Evolutionary conservation across 352 stramenopile genomes (phyloP).

Genomic region (Phytophthora idaei): DNA sequence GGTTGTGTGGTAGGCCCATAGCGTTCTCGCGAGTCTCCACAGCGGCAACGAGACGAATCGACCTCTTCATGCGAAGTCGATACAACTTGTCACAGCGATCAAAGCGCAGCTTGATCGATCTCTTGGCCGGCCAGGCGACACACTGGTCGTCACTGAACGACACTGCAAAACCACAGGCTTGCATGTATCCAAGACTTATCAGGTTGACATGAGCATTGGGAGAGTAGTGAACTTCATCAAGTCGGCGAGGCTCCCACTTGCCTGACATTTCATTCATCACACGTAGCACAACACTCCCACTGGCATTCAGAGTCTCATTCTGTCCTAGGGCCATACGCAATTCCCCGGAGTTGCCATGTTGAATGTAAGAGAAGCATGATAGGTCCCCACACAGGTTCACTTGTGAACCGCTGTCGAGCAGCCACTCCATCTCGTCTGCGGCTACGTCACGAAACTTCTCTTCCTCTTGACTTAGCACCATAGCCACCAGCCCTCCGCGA

Average conservation of each 20-base stretch:
- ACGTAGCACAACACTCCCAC: slow-evolving; percentile 1
- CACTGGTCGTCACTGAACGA: slow-evolving; percentile 9
- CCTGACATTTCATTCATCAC: slow-evolving; percentile 4
- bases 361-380: background rate
- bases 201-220: slow-evolving; percentile 14
- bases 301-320: background rate
- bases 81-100: slow-evolving; percentile 19
- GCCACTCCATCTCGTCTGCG: background rate
- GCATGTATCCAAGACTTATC: slow-evolving; percentile 17
- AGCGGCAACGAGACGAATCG: background rate
- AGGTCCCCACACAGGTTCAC: slow-evolving; percentile 12
- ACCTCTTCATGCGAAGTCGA: slow-evolving; percentile 3
- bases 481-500: background rate
- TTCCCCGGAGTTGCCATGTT: background rate
- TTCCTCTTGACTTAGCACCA: background rate
- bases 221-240: slow-evolving; percentile 25
- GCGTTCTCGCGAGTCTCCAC: slow-evolving; percentile 8
- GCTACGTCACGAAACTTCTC: background rate
- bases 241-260: slow-evolving; percentile 12
- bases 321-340: slow-evolving; percentile 12
- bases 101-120: slow-evolving; percentile 13
- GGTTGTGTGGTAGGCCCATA: background rate
- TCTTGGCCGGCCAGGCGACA: slow-evolving; percentile 6
- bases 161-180: slow-evolving; percentile 7
- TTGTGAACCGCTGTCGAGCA: slow-evolving; percentile 2